These are phyloP conservation scores for Suillus luteus DNA, from an alignment of 768 basidiomycete species.

Conservation along the genomic window DNA sequence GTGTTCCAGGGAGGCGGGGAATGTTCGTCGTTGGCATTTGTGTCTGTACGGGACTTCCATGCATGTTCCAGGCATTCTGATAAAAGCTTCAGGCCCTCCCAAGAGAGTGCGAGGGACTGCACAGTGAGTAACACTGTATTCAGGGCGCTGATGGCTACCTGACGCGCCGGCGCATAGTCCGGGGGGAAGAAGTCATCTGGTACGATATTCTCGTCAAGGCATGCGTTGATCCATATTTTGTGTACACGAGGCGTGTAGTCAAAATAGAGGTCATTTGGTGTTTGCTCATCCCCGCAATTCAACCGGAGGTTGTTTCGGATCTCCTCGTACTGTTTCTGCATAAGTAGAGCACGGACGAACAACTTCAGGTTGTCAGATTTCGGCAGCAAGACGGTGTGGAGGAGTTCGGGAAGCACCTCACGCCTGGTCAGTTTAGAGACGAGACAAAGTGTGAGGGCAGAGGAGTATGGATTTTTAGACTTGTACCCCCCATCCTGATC, in stretches of 20 bases:
- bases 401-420: conserved; percentile 40
- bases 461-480: conserved; percentile 18
- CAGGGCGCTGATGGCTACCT: conserved; percentile 24
- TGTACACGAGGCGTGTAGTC: conserved; percentile 36
- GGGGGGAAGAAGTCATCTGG: conserved; percentile 18
- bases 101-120: conserved; percentile 33
- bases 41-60: conserved; percentile 10
- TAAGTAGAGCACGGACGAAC: conserved; percentile 37
- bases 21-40: conserved; percentile 17
- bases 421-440: conserved; percentile 37
- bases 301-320: background rate
- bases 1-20: conserved; percentile 24
- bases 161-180: background rate
- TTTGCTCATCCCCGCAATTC: background rate
- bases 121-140: conserved; percentile 11
- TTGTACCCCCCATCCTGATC: background rate
- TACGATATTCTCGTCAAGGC: conserved; percentile 10
- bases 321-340: conserved; percentile 22
- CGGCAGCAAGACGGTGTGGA: conserved; percentile 40
- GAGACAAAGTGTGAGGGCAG: conserved; percentile 33
- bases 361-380: background rate
- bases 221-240: conserved; percentile 36
- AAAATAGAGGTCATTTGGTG: conserved; percentile 27
- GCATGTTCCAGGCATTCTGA: conserved; percentile 31
- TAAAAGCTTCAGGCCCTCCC: conserved; percentile 34